Base-by-base conservation (phyloP, 1,284 basidiomycete species). In the Agroathelia rolfsii region DNA sequence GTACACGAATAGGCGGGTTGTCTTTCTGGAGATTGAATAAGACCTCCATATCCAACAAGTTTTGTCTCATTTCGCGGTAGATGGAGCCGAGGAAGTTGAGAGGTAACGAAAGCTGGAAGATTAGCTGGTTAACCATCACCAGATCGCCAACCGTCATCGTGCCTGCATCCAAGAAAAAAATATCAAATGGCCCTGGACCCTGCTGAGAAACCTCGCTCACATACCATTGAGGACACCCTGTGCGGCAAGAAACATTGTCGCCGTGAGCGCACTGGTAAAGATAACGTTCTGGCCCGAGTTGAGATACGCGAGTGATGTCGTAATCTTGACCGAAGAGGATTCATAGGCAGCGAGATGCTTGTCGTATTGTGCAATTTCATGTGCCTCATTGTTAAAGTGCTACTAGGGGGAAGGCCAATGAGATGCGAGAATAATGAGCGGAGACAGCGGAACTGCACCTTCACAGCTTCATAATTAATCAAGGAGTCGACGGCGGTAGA, bases 91-190 rank as follows among this genome's bases (percentile, higher is more conserved):
- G 62, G 60, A 98, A 98, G 61, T 97, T 97, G 41, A 98, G 73
- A 2, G 94, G 94, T 14, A 98, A 62, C 1, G 89, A 94, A 0
- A 98, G 65, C 55, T 98, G 95, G 64, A 98, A 98, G 23, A 98
- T 92, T n/a, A 98, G 72, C 53, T 97, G 94, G 56, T 98, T 98
- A 47, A 95, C 84, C 86, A 98, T 95, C 41, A 98, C 95, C 13
- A 98, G 71, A 52, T 98, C 94, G 7, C 94, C 95, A 15, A 98
- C 74, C 2, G 93, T 96, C 94, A 98, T 97, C 0, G 87, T 90
- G 8, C 93, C 92, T 88, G 39, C 7, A 15, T 27, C 15, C 10
- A 24, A 25, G 27, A 6, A 34, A 33, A 10, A 15, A 7, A 6
- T 3, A 10, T 28, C 26, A 15, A 15, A 12, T 19, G 6, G 30